A percentile compares a stretch with the other conserved stretches of the same genome.
These are phyloP conservation scores for Iberis amara DNA, from an alignment of 441 rosid species.

Conservation along the genomic window DNA sequence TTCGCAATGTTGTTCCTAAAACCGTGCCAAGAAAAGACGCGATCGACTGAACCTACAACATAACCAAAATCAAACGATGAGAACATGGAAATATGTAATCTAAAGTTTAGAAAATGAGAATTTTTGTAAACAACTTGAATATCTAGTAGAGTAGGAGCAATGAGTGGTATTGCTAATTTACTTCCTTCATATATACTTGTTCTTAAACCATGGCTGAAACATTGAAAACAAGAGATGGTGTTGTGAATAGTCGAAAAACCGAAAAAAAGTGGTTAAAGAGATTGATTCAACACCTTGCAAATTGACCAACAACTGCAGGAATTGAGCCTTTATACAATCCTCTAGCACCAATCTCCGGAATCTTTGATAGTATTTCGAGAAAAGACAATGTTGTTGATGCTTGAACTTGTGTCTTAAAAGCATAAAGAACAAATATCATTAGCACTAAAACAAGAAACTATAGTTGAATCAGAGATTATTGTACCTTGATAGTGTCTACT, in stretches of 20 bases:
- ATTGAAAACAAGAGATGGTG: constrained; percentile 2
- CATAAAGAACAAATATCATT: neutral
- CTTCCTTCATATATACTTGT: constrained; percentile 87
- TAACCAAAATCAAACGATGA: constrained; percentile 4
- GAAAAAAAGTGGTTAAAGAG: neutral
- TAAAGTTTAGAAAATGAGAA: no score
- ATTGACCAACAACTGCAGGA: constrained; percentile 90
- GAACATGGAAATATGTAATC: neutral
- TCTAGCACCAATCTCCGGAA: constrained; percentile 76
- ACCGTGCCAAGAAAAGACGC: constrained; percentile 79
- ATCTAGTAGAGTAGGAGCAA: constrained; percentile 76
- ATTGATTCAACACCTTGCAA: constrained; percentile 58
- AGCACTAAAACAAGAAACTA: no score
- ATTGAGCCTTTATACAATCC: constrained; percentile 85
- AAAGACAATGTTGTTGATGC: constrained; percentile 70
- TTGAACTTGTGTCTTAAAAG: constrained; percentile 77
- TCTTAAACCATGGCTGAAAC: constrained; percentile 80
- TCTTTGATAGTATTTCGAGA: constrained; percentile 64
- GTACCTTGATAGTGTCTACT: constrained; percentile 79
- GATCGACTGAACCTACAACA: constrained; percentile 75
- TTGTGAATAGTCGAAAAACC: neutral
- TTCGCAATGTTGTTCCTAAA: constrained; percentile 77
- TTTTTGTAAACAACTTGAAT: constrained; percentile 60
- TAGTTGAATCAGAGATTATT: constrained; percentile 21
- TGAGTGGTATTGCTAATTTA: constrained; percentile 58